Evolutionary conservation across 805 yeast species (phyloP).

Genomic region (Metschnikowia gelsemii): DNA sequence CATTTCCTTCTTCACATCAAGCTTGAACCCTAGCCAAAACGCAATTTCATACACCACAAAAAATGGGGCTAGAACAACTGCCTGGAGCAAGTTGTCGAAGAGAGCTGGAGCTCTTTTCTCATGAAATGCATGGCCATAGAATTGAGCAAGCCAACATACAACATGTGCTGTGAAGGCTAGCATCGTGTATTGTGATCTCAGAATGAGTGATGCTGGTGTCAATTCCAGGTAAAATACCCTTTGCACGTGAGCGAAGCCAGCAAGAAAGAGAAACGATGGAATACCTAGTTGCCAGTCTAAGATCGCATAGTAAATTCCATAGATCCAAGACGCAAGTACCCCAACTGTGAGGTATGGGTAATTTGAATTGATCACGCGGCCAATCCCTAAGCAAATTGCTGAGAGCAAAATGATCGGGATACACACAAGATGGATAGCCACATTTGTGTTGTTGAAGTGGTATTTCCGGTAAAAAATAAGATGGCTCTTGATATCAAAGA

Average conservation of each 20-base stretch:
- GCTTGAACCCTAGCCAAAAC: conserved; percentile 62
- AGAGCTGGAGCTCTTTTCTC: conserved; percentile 87
- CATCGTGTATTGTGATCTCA: conserved; percentile 24
- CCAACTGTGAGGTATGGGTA: conserved; percentile 48
- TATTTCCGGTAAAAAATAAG: conserved; percentile 36
- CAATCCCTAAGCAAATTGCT: conserved; percentile 39
- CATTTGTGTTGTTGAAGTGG: conserved; percentile 54
- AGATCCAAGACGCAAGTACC: conserved; percentile 43
- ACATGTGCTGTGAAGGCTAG: conserved; percentile 46
- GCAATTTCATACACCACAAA: conserved; percentile 80
- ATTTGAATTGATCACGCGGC: neutral
- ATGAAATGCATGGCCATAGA: conserved; percentile 80
- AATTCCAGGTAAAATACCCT: conserved; percentile 23
- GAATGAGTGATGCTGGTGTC: conserved; percentile 4
- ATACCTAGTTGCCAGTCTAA: conserved; percentile 50
- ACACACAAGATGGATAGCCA: conserved; percentile 70
- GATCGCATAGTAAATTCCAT: conserved; percentile 55
- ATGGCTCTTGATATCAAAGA: conserved; percentile 38
- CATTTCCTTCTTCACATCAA: conserved; percentile 50
- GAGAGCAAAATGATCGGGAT: conserved; percentile 75
- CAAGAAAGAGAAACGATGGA: conserved; percentile 29
- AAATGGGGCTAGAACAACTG: conserved; percentile 86
- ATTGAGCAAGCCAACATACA: conserved; percentile 76
- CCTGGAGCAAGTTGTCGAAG: conserved; percentile 77
- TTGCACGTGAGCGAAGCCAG: conserved; percentile 24